These are phyloP conservation scores for Penicillium brevicompactum DNA, from an alignment of 2,329 filamentous ascomycete genomes.

Conservation along the genomic window DNA sequence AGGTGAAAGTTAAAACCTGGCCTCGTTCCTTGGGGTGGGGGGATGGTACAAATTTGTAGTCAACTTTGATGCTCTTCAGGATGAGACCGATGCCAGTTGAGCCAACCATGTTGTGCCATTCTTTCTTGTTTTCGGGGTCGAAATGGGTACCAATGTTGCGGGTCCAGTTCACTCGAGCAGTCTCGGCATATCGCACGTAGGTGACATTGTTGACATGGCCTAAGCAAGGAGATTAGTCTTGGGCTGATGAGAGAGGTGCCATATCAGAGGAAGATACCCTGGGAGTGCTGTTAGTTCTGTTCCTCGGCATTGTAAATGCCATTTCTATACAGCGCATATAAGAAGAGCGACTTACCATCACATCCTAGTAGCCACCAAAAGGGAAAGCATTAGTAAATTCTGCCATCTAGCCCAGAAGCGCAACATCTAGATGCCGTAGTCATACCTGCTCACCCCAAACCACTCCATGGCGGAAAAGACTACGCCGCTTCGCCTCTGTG, in stretches of 20 bases:
- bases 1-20: background rate
- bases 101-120: conserved; percentile 71
- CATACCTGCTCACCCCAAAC: conserved; percentile 85
- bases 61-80: conserved; percentile 74
- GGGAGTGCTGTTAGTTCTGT: conserved; percentile 9
- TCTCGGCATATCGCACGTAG: conserved; percentile 83
- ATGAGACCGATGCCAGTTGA: conserved; percentile 72
- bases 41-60: conserved; percentile 76
- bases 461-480: conserved; percentile 67
- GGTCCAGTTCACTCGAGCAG: conserved; percentile 76
- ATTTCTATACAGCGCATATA: background rate
- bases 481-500: conserved; percentile 61
- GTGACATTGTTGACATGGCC: conserved; percentile 85
- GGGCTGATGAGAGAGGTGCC: background rate
- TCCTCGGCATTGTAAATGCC: background rate
- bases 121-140: conserved; percentile 61
- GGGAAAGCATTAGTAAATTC: conserved; percentile 10
- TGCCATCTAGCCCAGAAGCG: background rate
- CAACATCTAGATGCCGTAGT: background rate
- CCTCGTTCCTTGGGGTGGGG: background rate
- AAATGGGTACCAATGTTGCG: conserved; percentile 66
- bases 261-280: conserved; percentile 27
- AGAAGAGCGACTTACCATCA: conserved; percentile 44
- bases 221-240: conserved; percentile 33
- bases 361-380: conserved; percentile 38